These are phyloP conservation scores for Saposhnikovia divaricata DNA, from an alignment of 129 eudicot genomes.

Conservation along the genomic window DNA sequence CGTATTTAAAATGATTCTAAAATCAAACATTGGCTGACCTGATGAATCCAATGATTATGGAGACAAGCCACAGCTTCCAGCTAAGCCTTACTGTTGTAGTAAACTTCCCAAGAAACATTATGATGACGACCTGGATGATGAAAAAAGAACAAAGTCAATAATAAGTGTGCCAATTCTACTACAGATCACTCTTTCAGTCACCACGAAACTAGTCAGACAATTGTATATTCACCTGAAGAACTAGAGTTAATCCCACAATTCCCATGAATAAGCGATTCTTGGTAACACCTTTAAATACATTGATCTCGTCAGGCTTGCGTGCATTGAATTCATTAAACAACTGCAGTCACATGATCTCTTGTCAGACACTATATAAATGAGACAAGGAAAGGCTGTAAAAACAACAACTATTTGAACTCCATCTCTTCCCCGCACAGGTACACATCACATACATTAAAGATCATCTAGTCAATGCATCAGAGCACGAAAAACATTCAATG, in stretches of 20 bases:
- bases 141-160: neutral
- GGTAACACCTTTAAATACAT: slow-evolving; percentile 70
- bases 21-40: slow-evolving; percentile 36
- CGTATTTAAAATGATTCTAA: too few species aligned
- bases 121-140: slow-evolving; percentile 43
- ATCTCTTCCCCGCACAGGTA: neutral
- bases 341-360: slow-evolving; percentile 21
- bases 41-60: slow-evolving; percentile 48
- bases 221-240: slow-evolving; percentile 50
- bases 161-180: neutral
- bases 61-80: slow-evolving; percentile 83
- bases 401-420: neutral
- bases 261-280: slow-evolving; percentile 70
- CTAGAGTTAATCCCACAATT: slow-evolving; percentile 50
- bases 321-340: slow-evolving; percentile 87
- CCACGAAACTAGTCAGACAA: neutral
- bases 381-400: neutral
- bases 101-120: slow-evolving; percentile 82
- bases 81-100: slow-evolving; percentile 60
- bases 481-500: neutral
- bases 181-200: neutral
- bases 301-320: slow-evolving; percentile 80
- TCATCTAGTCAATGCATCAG: neutral
- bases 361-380: neutral
- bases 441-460: neutral